Base-by-base conservation (phyloP, 495 filamentous ascomycete genomes). In the Tuber umbilicatum region DNA sequence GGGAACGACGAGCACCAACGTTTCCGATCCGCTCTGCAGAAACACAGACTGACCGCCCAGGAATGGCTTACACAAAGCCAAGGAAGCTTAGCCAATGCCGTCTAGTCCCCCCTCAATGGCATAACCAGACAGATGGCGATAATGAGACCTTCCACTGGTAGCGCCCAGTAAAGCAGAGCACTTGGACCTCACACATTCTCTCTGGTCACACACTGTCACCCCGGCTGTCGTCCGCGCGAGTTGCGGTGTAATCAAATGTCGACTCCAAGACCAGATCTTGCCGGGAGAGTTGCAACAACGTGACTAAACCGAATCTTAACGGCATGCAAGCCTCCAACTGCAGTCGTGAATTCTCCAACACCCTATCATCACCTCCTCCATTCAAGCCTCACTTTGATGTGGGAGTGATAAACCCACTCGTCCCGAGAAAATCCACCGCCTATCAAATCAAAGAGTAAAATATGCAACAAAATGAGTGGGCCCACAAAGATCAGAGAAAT, bases 391-490 rank as follows among this genome's bases (percentile, higher is more conserved):
- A 16, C 55, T 35, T 60, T 35, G 27, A 64, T 17, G 55, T 35
- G 27, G 27, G 55, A 35, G 35, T 64, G 35, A 17, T 14, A 35
- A 64, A 64, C 55, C 55, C 14, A 27, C 27, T 35, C 5, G 27
- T 35, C 3, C 55, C 27, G 19, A 64, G 14, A 35, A 64, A 17
- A 31, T 35, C 27, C 12, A 35, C 55, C 27, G n/a, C 50, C 50
- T 31, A 16, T 31, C n/a, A 60, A 16, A 60, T 5, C 50, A 27
- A 12, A 12, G 71, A 74, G 68, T 9, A 68, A 47, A 73, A 50
- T 40, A n/a, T 70, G 50, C 42, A 14, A 68, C 41, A 77, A 73
- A 42, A 42, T 2, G 1, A 50, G 67, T 76, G 70, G 55, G 70
- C 71, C 70, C 55, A 43, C 68, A 70, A 27, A 76, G 55, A 31